Percentiles rank a stretch among this genome's conserved stretches.
These are phyloP conservation scores for Ceratobasidium sp. DNA, from an alignment of 1,284 basidiomycete genomes.

Conservation along the genomic window DNA sequence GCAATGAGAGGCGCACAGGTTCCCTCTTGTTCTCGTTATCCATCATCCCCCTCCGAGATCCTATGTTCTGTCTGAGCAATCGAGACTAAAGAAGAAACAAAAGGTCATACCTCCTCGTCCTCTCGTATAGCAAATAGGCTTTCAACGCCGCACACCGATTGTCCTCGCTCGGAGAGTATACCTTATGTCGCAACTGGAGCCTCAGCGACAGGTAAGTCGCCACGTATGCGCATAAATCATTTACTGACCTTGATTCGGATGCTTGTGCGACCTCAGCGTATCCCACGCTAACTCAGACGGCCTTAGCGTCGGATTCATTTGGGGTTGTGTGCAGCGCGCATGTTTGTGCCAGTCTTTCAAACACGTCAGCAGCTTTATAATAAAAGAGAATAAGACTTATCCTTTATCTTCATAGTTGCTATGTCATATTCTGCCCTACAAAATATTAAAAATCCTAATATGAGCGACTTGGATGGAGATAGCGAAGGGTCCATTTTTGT, in stretches of 20 bases:
- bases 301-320: not conserved
- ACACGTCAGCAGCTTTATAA: not conserved
- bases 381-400: too few relatives aligned
- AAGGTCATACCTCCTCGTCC: not conserved
- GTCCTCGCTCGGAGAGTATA: not conserved
- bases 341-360: not conserved
- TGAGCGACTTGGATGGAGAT: too few relatives aligned
- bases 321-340: not conserved
- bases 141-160: not conserved
- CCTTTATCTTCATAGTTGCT: too few relatives aligned
- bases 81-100: not conserved
- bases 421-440: too few relatives aligned
- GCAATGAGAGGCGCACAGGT: not conserved
- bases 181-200: not conserved
- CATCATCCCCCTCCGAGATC: not conserved
- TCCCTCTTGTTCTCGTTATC: not conserved
- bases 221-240: not conserved
- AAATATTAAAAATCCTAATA: too few relatives aligned
- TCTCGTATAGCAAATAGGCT: not conserved
- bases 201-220: not conserved
- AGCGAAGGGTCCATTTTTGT: too few relatives aligned
- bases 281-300: not conserved
- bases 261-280: not conserved
- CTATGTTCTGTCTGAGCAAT: not conserved
- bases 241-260: not conserved